Evolutionary conservation across 2,329 filamentous ascomycete genomes (phyloP), one percentile per base, ranked within the genome.

Genomic region (Beauveria caledonica): DNA sequence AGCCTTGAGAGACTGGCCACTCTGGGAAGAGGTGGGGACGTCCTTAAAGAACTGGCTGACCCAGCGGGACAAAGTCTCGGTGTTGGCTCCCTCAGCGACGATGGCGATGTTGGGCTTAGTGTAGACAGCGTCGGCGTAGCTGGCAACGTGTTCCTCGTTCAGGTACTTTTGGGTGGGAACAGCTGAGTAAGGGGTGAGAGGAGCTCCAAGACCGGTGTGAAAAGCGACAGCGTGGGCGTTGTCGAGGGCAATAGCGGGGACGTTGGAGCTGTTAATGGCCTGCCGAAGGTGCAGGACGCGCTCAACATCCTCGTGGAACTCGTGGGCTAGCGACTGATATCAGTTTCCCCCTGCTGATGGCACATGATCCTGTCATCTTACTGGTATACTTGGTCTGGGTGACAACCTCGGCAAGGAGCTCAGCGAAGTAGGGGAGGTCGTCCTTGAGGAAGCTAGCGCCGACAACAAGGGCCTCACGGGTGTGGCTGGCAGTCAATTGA

Each of bases 371-470:
- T 60, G 42, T 64, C 74, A 23, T 67, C 85, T 77, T 77, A 89
- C 86, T 81, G 66, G 86, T 86, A 76, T 90, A 99, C 78, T 91
- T 94, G 68, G 93, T 96, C 77, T 90, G 80, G 63, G 88, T 86
- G 70, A 94, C 82, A 69, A 97, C 89, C 81, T 99, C 95, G 71
- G 88, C 91, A 68, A 99, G 84, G 66, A 99, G 83, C 81, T 99
- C 94, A 71, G 92, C 86, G 76, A 96, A 99, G 85, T 97, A 99
- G 68, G 94, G 94, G 67, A 99, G 86, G 74, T 99, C 92, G 74
- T 94, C 87, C 73, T 91, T 87, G 67, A 99, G 86, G 83, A 99
- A 99, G 80, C 89, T 96, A 74, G 94, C 90, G 77, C 93, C 87
- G 71, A 99, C 80, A 63, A 99, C 86, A 65, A 99, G 80, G 73